Base-by-base conservation (phyloP, 108 stramenopile species). In the Halocafeteria seosinensis region DNA sequence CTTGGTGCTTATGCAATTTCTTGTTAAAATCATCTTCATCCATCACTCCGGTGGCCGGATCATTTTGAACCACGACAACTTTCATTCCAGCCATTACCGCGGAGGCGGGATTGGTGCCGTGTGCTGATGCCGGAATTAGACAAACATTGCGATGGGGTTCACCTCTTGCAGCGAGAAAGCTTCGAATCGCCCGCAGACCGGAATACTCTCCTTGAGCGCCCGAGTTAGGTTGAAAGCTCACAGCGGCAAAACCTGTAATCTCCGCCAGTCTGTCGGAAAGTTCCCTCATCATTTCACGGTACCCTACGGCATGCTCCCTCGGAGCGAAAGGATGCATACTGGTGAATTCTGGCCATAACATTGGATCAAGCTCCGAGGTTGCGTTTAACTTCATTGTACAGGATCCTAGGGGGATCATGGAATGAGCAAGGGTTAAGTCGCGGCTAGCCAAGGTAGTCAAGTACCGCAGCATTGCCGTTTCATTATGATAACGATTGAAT, bases 331-430 rank as follows among this genome's bases (percentile, higher is more conserved):
- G 96, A 73, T 98, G 96, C 57, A 98, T 88, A 79, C 92, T 74
- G 62, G 82, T 81, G 71, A 93, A 85, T 63, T 87, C 89, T 36
- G 89, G 86, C 96, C 93, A 95, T 4, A 93, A 92, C n/a, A 98
- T 78, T n/a, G 96, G 93, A 35, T 90, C 83, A 91, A 98, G 93
- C 81, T 98, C 96, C 47, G 85, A 79, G 1, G 92, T 88, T 31
- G 93, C 92, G 67, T 98, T 98, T 50, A 98, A 74, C 79, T 98
- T 98, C 96, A 98, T 98, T 58, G 96, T 98, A 73, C 96, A 98
- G 0, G 90, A 91, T 6, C 96, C 96, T 24, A 98, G 84, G 31
- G 92, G 88, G 76, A 98, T 98, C 96, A 98, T 98, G 68, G 88
- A 89, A 63, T 89, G 85, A 70, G 92, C 91, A 69, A 98, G 81